Evolutionary conservation across 2,329 filamentous ascomycete species (phyloP), one percentile per base, ranked within the genome.

Genomic region (Cladophialophora yegresii): DNA sequence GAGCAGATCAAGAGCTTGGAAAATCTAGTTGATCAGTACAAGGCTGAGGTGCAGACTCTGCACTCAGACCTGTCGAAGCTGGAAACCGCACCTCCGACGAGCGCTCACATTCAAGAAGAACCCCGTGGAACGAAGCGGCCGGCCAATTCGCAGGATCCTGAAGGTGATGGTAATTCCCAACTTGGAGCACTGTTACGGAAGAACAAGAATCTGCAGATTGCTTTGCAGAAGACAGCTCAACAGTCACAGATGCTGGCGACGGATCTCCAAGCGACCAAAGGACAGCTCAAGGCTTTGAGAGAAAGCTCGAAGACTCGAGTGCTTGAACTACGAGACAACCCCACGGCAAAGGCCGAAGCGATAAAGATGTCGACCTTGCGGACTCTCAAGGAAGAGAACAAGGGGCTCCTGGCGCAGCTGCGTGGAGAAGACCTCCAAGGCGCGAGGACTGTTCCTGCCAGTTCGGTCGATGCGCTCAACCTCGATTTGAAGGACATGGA

Each of bases 241-340:
- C 86, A 86, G 62, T 84, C 87, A 67, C 84, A 87, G 32, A 79
- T 96, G 36, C 81, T 96, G 7, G 85, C 91, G 72, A 88, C 88
- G 67, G 92, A 96, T 72, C 83, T 95, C 54, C 83, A 87, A 47
- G 89, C 92, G 10, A 82, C 84, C 62, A 83, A 86, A 64, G 86
- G 89, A 33, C 92, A 96, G 73, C 85, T 98, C 26, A 83, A 85
- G 54, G 81, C 84, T 4, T 78, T 89, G 43, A 84, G 87, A 70
- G 83, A 88, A 56, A 86, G 88, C 20, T 89, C 87, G 32, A 87
- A 90, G 68, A 96, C 89, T 3, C 90, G 95, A 40, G 83, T 98
- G 54, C 84, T 99, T 28, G 89, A 95, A 61, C 82, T 98, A 13
- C 89, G 92, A 63, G 88, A 89, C n/a, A 99, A 99, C 75, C 95